These are phyloP conservation scores for Tetrahymena borealis DNA, from an alignment of 73 alveolate species.

Conservation along the genomic window DNA sequence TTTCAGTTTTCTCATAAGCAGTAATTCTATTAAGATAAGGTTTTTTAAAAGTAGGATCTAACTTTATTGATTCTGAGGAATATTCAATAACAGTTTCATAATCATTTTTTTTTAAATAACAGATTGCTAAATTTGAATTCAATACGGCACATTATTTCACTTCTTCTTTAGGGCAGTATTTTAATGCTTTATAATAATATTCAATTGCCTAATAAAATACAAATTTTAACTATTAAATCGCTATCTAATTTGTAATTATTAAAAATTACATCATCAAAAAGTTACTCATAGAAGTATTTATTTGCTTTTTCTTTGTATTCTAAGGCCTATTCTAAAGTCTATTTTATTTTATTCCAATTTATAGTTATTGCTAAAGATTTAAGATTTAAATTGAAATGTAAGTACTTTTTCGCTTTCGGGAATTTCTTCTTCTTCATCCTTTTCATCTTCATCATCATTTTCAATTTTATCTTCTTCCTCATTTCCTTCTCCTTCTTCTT, in stretches of 20 bases:
- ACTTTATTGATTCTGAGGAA: conserved; percentile 28
- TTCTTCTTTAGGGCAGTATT: conserved; percentile 25
- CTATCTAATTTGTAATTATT: too few species aligned
- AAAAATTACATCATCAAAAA: conserved; percentile 8
- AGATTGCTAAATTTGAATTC: conserved; percentile 36
- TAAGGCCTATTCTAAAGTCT: conserved; percentile 21
- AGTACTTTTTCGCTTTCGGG: background rate
- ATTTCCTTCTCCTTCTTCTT: background rate
- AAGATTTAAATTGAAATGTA: background rate
- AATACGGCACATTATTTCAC: conserved; percentile 18
- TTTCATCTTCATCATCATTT: background rate
- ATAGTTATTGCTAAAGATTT: background rate
- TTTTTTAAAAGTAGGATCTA: conserved; percentile 44
- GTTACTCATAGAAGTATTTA: background rate
- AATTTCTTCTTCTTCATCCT: background rate
- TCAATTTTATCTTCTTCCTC: background rate
- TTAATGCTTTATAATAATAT: conserved; percentile 29
- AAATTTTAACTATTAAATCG: too few species aligned
- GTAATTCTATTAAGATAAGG: conserved; percentile 38
- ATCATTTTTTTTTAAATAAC: conserved; percentile 17
- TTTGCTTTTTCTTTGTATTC: conserved; percentile 45
- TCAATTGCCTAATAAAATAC: background rate
- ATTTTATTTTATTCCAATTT: background rate
- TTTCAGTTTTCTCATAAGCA: conserved; percentile 36
- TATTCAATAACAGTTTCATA: conserved; percentile 16